Base-by-base conservation (phyloP, 1,284 basidiomycete genomes). In the Ceratobasidium sp. region DNA sequence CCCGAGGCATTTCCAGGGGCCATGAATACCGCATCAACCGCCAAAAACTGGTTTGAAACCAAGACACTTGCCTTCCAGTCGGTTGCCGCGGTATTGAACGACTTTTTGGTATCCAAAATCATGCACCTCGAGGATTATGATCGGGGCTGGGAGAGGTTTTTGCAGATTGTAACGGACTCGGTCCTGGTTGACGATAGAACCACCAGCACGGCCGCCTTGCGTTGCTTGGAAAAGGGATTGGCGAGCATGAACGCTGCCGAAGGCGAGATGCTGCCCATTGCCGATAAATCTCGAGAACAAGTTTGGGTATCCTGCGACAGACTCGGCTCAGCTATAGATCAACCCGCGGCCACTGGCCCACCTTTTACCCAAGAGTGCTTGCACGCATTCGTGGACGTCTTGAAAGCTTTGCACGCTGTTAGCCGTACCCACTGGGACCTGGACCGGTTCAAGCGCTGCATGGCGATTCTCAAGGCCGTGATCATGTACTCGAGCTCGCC, bases 351-450 rank as follows among this genome's bases (percentile, higher is more conserved):
- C 75, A 57, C 78, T 66, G 70, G 80, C 15, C 78, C 85, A 51
- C 87, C 91, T 0, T 94, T 95, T 82, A 95, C 95, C 1, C 97
- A 99, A 82, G 94, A 95, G 79, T 95, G 92, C 81, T 86, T 98
- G 51, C 89, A 96, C 54, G 92, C 92, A 0, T 92, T 91, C 80
- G 88, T 95, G 37, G 90, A 94, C 79, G 90, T 92, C 22, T 87
- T 95, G 43, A 87, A 88, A 76, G 88, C 87, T 77, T 88, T 88
- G n/a, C 85, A 86, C 66, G 81, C 83, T 5, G 82, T 89, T 22
- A 86, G 87, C 69, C 86, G 86, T 2, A 82, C 79, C n/a, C 92
- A 91, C 81, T 94, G 90, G 92, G 83, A 87, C 34, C 82, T 94
- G 22, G 85, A 88, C 19, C 88, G 90, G 37, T 84, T 95, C 56